These are phyloP conservation scores for Fraxinus xanthoxyloides DNA, from an alignment of 305 asterid genomes.

Conservation along the genomic window DNA sequence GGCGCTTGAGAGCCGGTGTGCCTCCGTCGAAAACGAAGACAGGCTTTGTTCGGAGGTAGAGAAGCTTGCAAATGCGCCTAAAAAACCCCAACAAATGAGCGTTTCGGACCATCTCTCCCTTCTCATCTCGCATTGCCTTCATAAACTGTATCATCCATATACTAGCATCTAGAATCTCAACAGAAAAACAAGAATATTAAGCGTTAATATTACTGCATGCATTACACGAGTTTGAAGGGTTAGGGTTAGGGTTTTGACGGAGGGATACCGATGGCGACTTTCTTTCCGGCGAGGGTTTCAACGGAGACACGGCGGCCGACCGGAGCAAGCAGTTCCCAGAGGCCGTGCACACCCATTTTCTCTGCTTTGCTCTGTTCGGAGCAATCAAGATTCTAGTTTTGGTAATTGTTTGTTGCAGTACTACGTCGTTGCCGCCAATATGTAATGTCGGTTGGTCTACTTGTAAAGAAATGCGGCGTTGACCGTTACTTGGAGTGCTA, in stretches of 20 bases:
- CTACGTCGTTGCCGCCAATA: constrained; percentile 28
- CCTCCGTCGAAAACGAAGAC: constrained; percentile 94
- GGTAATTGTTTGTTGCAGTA: background rate
- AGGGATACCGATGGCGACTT: constrained; percentile 76
- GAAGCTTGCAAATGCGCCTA: constrained; percentile 92
- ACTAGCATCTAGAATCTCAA: constrained; percentile 67
- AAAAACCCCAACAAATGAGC: constrained; percentile 89
- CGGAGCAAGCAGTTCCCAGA: constrained; percentile 95
- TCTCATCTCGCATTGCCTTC: constrained; percentile 98
- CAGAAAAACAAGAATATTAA: background rate
- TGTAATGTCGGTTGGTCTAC: constrained; percentile 20
- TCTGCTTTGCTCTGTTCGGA: background rate
- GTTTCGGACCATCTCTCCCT: constrained; percentile 93
- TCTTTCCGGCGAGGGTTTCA: constrained; percentile 89
- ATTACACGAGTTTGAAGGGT: background rate
- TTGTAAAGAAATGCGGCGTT: background rate
- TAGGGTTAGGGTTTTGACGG: constrained; percentile 33
- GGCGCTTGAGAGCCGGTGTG: constrained; percentile 92
- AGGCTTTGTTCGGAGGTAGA: constrained; percentile 84
- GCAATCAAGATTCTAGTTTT: background rate
- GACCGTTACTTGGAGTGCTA: background rate
- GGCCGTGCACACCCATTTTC: constrained; percentile 91
- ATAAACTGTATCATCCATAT: constrained; percentile 97
- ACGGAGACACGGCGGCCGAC: constrained; percentile 99
- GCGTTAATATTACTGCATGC: background rate